phyloP scores from a whole-genome alignment of 768 basidiomycete genomes.

The Leucosporidium yakuticum region DNA sequence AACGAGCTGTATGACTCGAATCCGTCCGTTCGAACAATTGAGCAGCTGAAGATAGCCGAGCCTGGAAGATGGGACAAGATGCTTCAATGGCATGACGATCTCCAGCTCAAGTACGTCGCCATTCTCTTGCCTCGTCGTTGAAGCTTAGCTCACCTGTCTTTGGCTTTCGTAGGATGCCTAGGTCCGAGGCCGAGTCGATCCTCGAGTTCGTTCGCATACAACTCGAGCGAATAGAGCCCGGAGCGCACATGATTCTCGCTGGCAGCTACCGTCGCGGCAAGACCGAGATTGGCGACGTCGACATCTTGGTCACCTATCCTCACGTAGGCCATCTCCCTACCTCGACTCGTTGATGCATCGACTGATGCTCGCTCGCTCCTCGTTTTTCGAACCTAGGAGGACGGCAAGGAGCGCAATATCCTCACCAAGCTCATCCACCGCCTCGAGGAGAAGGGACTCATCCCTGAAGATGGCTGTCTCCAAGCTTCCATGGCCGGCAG shows the following conservation, averaged over 20 bases:
- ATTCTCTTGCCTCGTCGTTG: no score
- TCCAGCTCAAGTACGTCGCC: no score
- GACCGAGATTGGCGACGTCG: slow-evolving; percentile 15
- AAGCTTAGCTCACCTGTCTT: no score
- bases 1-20: no score
- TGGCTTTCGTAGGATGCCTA: background rate
- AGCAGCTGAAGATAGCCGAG: no score
- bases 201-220: background rate
- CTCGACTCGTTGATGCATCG: background rate
- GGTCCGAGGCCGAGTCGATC: background rate
- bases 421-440: slow-evolving; percentile 13
- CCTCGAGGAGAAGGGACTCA: slow-evolving; percentile 26
- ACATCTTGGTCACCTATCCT: slow-evolving; percentile 21
- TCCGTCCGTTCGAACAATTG: no score
- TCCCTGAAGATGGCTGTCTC: slow-evolving; percentile 21
- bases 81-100: no score
- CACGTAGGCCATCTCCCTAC: background rate
- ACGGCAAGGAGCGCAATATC: slow-evolving; percentile 26
- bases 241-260: background rate
- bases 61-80: no score
- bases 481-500: slow-evolving; percentile 18
- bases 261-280: slow-evolving; percentile 21
- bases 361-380: background rate
- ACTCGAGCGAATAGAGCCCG: background rate
- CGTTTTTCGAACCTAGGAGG: no score